These are phyloP conservation scores for Candida pseudoglaebosa DNA, from an alignment of 805 yeast genomes.

Conservation along the genomic window DNA sequence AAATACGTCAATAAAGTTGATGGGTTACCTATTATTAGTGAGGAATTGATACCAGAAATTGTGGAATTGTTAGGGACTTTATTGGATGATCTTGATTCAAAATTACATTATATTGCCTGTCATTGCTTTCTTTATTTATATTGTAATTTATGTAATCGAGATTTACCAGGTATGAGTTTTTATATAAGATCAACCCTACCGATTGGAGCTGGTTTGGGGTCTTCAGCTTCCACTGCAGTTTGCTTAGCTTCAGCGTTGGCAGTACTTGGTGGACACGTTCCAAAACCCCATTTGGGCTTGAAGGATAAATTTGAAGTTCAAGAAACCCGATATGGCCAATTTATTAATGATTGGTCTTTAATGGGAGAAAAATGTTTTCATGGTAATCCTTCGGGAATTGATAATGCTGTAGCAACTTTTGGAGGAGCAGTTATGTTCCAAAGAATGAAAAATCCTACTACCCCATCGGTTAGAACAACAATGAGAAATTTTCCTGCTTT, in stretches of 20 bases:
- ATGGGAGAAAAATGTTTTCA: slow-evolving; percentile 94
- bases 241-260: slow-evolving; percentile 74
- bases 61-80: slow-evolving; percentile 44
- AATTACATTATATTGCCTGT: slow-evolving; percentile 73
- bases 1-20: slow-evolving; percentile 15
- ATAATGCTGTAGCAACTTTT: slow-evolving; percentile 90
- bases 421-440: slow-evolving; percentile 96
- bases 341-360: slow-evolving; percentile 82
- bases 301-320: slow-evolving; percentile 28
- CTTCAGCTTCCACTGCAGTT: slow-evolving; percentile 88
- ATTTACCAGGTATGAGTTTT: slow-evolving; percentile 51
- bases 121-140: slow-evolving; percentile 79
- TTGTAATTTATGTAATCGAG: slow-evolving; percentile 48
- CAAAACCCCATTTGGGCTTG: slow-evolving; percentile 28
- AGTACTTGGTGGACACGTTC: slow-evolving; percentile 53
- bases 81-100: slow-evolving; percentile 44
- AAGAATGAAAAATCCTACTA: slow-evolving; percentile 48
- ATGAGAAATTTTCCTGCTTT: slow-evolving; percentile 74
- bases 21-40: slow-evolving; percentile 32
- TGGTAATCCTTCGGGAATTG: slow-evolving; percentile 96
- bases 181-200: slow-evolving; percentile 81
- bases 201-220: slow-evolving; percentile 95
- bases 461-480: slow-evolving; percentile 59
- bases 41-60: slow-evolving; percentile 58
- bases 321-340: slow-evolving; percentile 43